Evolutionary conservation across 768 basidiomycete species (phyloP).

Genomic region (Asterophora parasitica): DNA sequence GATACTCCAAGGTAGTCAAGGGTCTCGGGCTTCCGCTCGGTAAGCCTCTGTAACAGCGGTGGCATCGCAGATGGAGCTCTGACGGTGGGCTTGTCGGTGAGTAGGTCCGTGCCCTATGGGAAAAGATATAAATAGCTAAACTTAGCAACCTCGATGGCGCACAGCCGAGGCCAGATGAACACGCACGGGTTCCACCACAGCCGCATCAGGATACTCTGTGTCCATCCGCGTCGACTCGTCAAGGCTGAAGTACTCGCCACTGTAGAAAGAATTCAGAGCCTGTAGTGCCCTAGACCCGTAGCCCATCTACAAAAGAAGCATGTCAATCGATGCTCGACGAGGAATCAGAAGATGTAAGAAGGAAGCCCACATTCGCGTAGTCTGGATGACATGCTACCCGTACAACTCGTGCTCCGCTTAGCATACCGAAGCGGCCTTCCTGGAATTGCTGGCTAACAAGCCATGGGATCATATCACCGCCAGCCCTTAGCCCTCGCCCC

Average conservation of each 20-base stretch:
- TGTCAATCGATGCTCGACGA: not conserved
- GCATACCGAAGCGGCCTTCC: constrained; percentile 86
- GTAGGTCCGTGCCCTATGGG: constrained; percentile 41
- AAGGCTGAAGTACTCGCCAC: constrained; percentile 86
- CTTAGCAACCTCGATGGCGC: not conserved
- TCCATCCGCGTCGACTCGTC: constrained; percentile 59
- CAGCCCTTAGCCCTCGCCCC: constrained; percentile 75
- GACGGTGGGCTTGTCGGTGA: constrained; percentile 74
- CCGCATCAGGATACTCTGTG: constrained; percentile 56
- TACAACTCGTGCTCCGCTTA: constrained; percentile 90
- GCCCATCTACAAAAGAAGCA: constrained; percentile 68
- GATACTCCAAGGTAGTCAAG: constrained; percentile 96
- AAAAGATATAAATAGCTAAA: not conserved
- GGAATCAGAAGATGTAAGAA: not conserved
- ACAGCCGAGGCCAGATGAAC: not conserved
- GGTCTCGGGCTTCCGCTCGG: constrained; percentile 83
- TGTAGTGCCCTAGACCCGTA: constrained; percentile 90
- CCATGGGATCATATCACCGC: constrained; percentile 99
- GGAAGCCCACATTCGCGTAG: constrained; percentile 70
- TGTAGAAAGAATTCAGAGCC: constrained; percentile 85
- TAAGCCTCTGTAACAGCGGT: constrained; percentile 84
- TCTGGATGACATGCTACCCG: constrained; percentile 95
- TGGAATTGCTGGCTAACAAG: constrained; percentile 92
- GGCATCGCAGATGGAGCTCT: constrained; percentile 80
- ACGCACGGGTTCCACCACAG: constrained; percentile 41